These are phyloP conservation scores for Strobilomyces confusus DNA, from an alignment of 768 basidiomycete species.

Conservation along the genomic window DNA sequence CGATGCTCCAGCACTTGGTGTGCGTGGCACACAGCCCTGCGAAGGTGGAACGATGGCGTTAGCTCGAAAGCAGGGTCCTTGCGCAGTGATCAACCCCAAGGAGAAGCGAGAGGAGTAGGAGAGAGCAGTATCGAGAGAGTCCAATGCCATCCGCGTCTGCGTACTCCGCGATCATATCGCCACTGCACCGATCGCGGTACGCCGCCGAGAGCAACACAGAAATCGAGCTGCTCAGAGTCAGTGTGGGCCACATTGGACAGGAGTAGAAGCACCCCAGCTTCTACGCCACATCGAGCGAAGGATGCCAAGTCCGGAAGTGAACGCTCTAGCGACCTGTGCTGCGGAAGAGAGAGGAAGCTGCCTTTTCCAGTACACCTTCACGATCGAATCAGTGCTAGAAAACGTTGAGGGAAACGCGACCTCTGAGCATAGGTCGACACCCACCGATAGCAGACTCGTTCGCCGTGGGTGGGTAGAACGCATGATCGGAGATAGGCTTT, in stretches of 20 bases:
- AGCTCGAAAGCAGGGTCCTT: neutral
- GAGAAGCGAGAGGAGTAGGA: neutral
- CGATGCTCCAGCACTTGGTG: slow-evolving; percentile 78
- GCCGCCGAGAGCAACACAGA: slow-evolving; percentile 6
- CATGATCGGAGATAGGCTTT: slow-evolving; percentile 31
- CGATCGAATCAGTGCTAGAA: slow-evolving; percentile 9
- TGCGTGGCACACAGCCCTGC: slow-evolving; percentile 65
- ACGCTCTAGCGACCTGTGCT: slow-evolving; percentile 15
- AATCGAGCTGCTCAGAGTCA: neutral
- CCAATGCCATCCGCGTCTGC: slow-evolving; percentile 1
- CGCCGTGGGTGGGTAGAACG: slow-evolving; percentile 33
- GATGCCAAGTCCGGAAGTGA: slow-evolving; percentile 7
- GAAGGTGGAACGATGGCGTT: slow-evolving; percentile 44
- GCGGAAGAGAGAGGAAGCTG: slow-evolving; percentile 10
- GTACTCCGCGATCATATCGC: slow-evolving; percentile 10
- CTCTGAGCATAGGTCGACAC: slow-evolving; percentile 28
- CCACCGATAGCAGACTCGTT: slow-evolving; percentile 43
- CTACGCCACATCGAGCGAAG: slow-evolving; percentile 13
- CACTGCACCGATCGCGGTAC: slow-evolving; percentile 5
- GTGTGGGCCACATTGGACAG: slow-evolving; percentile 9
- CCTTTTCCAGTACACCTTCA: slow-evolving; percentile 14
- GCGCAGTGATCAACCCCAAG: neutral
- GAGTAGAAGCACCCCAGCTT: slow-evolving; percentile 22
- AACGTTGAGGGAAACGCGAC: slow-evolving; percentile 6
- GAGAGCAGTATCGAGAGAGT: neutral